A percentile compares a stretch with the other conserved stretches of the same genome.
Conservation (phyloP, 306 rosid genomes). For the Prosopis cineraria region DNA sequence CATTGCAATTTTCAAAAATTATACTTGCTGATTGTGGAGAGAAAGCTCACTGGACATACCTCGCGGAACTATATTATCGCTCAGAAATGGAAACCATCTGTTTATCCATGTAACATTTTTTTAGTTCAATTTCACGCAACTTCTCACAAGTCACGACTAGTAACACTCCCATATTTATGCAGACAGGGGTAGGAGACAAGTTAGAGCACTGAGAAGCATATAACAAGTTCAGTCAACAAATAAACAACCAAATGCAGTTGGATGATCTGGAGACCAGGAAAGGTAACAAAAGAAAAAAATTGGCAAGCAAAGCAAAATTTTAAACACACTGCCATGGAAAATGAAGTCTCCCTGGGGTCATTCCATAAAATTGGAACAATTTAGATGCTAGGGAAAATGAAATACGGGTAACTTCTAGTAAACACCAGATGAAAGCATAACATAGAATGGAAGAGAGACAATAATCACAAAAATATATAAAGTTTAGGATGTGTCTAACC, state of each 20-base stretch:
- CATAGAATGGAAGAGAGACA: background rate
- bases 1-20: slow-evolving; percentile 5
- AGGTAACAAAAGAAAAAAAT: slow-evolving; percentile 6
- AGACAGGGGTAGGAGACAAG: background rate
- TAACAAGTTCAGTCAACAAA: background rate
- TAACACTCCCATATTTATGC: slow-evolving; percentile 4
- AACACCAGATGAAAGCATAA: slow-evolving; percentile 21
- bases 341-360: background rate
- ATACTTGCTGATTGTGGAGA: background rate
- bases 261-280: background rate
- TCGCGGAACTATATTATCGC: background rate
- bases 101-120: background rate
- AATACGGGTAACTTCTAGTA: slow-evolving; percentile 3
- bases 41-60: background rate
- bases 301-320: slow-evolving; percentile 2
- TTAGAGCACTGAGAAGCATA: background rate
- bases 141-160: slow-evolving; percentile 7
- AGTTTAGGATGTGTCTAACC: no score
- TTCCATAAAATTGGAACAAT: background rate
- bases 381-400: background rate
- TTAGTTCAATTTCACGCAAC: no score
- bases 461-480: slow-evolving; percentile 15
- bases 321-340: slow-evolving; percentile 7
- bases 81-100: background rate
- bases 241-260: background rate